Conservation (phyloP, 768 basidiomycete species). For the Tulasnella sp. region DNA sequence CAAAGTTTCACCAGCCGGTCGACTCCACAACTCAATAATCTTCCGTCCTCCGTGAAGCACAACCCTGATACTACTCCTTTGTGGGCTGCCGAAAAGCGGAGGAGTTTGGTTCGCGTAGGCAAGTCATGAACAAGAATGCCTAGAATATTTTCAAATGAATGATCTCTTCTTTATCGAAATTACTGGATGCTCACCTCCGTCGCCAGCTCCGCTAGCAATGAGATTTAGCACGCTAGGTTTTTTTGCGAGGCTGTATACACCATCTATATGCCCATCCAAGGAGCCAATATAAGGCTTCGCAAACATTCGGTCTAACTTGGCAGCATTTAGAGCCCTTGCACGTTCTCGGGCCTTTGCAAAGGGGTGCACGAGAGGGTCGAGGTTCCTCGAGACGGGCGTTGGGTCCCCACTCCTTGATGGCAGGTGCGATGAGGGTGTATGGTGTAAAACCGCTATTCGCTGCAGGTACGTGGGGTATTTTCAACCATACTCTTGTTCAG, state of each 20-base stretch:
- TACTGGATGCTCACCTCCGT: slow-evolving; percentile 65
- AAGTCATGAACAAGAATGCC: slow-evolving; percentile 86
- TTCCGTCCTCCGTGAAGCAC: slow-evolving; percentile 61
- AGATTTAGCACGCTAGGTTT: slow-evolving; percentile 68
- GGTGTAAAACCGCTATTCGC: slow-evolving; percentile 86
- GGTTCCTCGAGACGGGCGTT: slow-evolving; percentile 83
- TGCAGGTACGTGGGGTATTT: slow-evolving; percentile 33
- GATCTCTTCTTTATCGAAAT: neutral
- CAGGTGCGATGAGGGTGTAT: slow-evolving; percentile 69
- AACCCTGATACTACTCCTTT: slow-evolving; percentile 82
- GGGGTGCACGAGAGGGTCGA: slow-evolving; percentile 93
- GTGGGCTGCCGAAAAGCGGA: slow-evolving; percentile 66
- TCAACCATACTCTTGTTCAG: neutral
- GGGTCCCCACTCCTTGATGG: slow-evolving; percentile 76
- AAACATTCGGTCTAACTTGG: slow-evolving; percentile 95
- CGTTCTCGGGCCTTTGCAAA: slow-evolving; percentile 91
- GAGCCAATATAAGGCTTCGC: slow-evolving; percentile 93
- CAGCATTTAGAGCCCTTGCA: slow-evolving; percentile 87
- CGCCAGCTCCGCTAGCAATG: slow-evolving; percentile 90
- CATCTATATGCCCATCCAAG: slow-evolving; percentile 90
- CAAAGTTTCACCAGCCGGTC: slow-evolving; percentile 82
- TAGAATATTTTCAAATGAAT: slow-evolving; percentile 33
- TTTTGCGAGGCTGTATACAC: slow-evolving; percentile 78
- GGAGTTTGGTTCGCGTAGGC: slow-evolving; percentile 50
- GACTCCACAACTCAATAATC: slow-evolving; percentile 73